Conservation (phyloP, 805 yeast genomes). For the Nakazawaea sp. region DNA sequence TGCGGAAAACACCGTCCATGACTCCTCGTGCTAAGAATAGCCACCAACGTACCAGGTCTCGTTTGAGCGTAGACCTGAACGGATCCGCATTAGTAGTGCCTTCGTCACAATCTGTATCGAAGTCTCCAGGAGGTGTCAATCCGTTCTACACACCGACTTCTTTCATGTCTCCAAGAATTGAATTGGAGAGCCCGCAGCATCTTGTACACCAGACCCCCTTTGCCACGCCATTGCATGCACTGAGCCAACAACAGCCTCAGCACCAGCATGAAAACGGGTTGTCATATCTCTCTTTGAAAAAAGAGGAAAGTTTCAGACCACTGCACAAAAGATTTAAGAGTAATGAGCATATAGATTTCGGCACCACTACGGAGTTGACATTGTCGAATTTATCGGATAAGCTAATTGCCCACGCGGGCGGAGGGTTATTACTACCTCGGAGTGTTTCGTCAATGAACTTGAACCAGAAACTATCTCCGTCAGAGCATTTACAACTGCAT, state of each 20-base stretch:
- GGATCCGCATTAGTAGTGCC: slow-evolving; percentile 19
- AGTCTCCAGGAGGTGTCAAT: slow-evolving; percentile 33
- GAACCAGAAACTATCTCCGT: slow-evolving; percentile 12
- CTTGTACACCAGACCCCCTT: slow-evolving; percentile 7
- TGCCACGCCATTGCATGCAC: slow-evolving; percentile 7
- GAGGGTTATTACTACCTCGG: too few relatives aligned
- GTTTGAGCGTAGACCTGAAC: slow-evolving; percentile 29
- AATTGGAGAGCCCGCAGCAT: slow-evolving; percentile 17
- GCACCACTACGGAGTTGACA: slow-evolving; percentile 23
- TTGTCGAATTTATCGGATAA: too few relatives aligned
- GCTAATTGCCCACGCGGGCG: too few relatives aligned
- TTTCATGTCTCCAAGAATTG: slow-evolving; percentile 31
- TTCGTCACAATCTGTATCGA: slow-evolving; percentile 16
- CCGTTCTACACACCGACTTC: slow-evolving; percentile 43
- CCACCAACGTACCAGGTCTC: slow-evolving; percentile 34
- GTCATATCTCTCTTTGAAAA: slow-evolving; percentile 11
- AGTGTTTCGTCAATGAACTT: slow-evolving; percentile 47
- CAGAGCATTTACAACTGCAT: neutral
- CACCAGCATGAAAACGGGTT: slow-evolving; percentile 1
- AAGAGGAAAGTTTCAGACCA: too few relatives aligned
- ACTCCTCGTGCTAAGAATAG: slow-evolving; percentile 28
- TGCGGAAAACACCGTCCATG: slow-evolving; percentile 14
- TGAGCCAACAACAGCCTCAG: neutral
- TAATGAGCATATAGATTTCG: slow-evolving; percentile 10
- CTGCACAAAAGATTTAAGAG: slow-evolving; percentile 9